Base-by-base conservation (phyloP, 192 early-diverging fungal species). In the Backusella liffmaniae region DNA sequence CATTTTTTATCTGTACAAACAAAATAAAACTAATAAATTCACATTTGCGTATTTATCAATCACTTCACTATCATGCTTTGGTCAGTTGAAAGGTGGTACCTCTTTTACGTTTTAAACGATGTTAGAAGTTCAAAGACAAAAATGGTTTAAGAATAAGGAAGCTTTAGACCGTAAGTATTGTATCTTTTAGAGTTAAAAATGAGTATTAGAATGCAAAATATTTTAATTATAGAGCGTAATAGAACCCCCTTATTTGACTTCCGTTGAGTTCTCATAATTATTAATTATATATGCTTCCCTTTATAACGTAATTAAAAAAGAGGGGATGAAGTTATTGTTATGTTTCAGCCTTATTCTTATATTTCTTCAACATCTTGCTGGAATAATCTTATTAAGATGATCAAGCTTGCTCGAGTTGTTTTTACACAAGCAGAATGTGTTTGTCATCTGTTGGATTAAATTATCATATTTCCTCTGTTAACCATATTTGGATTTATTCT, bases 51-150 rank as follows among this genome's bases (percentile, higher is more conserved):
- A 62, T 59, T 59, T 59, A 59, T 59, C 53, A 59, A 59, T 26
- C 23, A 59, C 1, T 26, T 2, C 3, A 56, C n/a, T 12, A 79
- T 88, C 23, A 88, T 92, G 89, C 82, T 90, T 73, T 92, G 90
- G 90, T 78, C 77, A 29, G 56, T 79, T 34, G 77, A 82, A 51
- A 75, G 36, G 2, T 10, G n/a, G 3, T 41, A 36, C 10, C n/a
- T 12, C 18, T 4, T 41, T 23, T 0, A 18, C 9, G 16, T 35
- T 29, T 12, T 69, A 21, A 4, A 69, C 41, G 3, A 36, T 21
- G 67, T 69, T 23, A n/a, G 21, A 39, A 35, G 9, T 3, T 9
- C n/a, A 23, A 13, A 37, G 10, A 10, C 23, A 26, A 10, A 15
- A 29, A 62, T 49, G 46, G 5, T 1, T 4, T 16, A 29, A 62